Conservation (phyloP, 306 rosid genomes). For the Senna siamea region DNA sequence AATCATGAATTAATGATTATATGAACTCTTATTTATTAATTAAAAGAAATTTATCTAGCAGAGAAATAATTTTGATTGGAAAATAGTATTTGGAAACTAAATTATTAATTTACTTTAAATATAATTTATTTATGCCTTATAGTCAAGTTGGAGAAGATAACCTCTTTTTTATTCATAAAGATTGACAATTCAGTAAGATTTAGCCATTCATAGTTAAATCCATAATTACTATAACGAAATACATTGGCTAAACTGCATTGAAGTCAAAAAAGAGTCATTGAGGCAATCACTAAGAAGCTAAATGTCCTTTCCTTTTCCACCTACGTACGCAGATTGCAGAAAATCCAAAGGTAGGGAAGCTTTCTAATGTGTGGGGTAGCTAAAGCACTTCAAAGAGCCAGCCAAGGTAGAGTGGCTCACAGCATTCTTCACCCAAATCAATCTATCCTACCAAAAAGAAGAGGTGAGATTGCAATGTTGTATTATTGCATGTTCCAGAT, state of each 20-base stretch:
- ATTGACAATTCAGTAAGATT: constrained; percentile 24
- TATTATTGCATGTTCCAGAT: constrained; percentile 46
- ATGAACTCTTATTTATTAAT: no score
- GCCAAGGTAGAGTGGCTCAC: constrained; percentile 42
- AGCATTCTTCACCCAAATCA: constrained; percentile 38
- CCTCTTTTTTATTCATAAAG: constrained; percentile 15
- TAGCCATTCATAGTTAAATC: neutral
- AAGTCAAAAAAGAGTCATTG: constrained; percentile 19
- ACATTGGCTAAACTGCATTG: neutral
- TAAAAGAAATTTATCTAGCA: no score
- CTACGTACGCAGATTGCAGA: neutral
- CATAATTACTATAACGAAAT: constrained; percentile 12
- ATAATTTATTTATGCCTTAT: constrained; percentile 1
- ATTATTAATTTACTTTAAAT: neutral
- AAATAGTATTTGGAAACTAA: no score
- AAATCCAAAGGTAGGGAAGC: constrained; percentile 36
- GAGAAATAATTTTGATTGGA: no score
- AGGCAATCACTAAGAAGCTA: constrained; percentile 13
- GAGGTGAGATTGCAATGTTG: constrained; percentile 30
- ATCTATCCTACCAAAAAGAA: constrained; percentile 35
- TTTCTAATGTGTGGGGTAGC: constrained; percentile 57
- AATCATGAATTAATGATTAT: no score
- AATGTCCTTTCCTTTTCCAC: constrained; percentile 13
- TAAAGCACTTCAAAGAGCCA: constrained; percentile 58
- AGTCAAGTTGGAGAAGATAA: constrained; percentile 10